Percentiles rank a stretch among this genome's conserved stretches.
Conservation (phyloP, 306 rosid species). For the Acacia acuminata region DNA sequence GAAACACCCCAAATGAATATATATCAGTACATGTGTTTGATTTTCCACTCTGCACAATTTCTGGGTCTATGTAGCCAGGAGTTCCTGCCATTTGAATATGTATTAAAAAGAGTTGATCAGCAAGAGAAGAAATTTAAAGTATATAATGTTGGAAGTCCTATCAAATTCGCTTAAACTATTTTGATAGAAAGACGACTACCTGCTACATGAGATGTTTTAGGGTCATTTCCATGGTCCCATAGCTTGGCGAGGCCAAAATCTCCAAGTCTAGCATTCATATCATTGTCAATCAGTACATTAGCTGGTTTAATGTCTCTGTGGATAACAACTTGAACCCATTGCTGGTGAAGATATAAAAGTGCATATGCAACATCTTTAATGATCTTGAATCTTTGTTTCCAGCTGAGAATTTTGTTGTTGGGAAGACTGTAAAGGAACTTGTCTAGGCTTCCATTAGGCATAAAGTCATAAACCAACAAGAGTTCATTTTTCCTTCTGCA, state of each 20-base stretch:
- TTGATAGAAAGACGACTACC: no score
- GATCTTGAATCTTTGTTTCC: no score
- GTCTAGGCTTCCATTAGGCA: neutral
- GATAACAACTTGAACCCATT: no score
- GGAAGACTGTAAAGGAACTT: neutral
- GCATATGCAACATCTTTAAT: no score
- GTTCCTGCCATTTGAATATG: neutral
- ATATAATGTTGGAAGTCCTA: no score
- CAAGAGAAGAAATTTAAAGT: no score
- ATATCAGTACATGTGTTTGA: neutral
- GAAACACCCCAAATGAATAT: neutral
- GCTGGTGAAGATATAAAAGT: no score
- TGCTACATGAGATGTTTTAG: neutral
- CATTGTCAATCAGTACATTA: no score
- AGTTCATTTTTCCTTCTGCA: neutral
- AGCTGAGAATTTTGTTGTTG: neutral
- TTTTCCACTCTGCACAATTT: neutral
- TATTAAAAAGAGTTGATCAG: no score
- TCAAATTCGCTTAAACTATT: no score
- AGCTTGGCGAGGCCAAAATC: neutral
- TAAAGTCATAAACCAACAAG: neutral
- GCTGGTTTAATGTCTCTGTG: no score
- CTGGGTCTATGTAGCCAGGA: neutral
- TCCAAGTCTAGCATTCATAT: neutral
- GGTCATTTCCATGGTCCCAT: neutral